Conservation (phyloP, 352 stramenopile species). For the Halophytophthora polymorphica region DNA sequence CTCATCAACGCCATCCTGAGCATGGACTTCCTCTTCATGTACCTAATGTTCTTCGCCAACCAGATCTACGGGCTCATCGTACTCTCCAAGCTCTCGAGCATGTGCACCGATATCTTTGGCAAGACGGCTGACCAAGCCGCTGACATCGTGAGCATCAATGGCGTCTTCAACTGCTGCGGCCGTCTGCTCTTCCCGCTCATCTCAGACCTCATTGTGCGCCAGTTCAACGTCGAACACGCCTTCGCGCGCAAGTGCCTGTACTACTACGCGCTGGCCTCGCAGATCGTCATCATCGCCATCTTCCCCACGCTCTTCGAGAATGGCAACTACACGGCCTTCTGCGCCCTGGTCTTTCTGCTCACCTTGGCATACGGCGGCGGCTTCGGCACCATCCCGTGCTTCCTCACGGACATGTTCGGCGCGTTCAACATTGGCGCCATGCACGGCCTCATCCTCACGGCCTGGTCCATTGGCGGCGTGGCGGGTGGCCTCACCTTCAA, state of each 20-base stretch:
- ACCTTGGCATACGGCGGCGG: slow-evolving; percentile 68
- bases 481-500: slow-evolving; percentile 74
- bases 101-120: slow-evolving; percentile 47
- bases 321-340: slow-evolving; percentile 52
- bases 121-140: slow-evolving; percentile 26
- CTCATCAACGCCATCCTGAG: slow-evolving; percentile 54
- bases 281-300: slow-evolving; percentile 62
- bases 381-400: slow-evolving; percentile 69
- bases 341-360: slow-evolving; percentile 60
- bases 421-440: slow-evolving; percentile 78
- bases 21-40: slow-evolving; percentile 58
- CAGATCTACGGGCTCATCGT: slow-evolving; percentile 60
- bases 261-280: slow-evolving; percentile 50
- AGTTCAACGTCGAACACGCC: slow-evolving; percentile 39
- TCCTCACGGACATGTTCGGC: slow-evolving; percentile 84
- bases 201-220: slow-evolving; percentile 34
- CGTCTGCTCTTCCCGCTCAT: slow-evolving; percentile 37
- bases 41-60: slow-evolving; percentile 60
- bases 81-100: slow-evolving; percentile 54
- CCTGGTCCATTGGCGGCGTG: slow-evolving; percentile 74
- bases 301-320: slow-evolving; percentile 59
- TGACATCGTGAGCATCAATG: slow-evolving; percentile 49
- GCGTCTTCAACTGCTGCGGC: slow-evolving; percentile 51
- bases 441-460: slow-evolving; percentile 70
- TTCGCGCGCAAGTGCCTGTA: slow-evolving; percentile 54